A percentile compares a stretch with the other conserved stretches of the same genome.
Evolutionary conservation across 768 basidiomycete genomes (phyloP).

Genomic region (Lactifluus echinatus): DNA sequence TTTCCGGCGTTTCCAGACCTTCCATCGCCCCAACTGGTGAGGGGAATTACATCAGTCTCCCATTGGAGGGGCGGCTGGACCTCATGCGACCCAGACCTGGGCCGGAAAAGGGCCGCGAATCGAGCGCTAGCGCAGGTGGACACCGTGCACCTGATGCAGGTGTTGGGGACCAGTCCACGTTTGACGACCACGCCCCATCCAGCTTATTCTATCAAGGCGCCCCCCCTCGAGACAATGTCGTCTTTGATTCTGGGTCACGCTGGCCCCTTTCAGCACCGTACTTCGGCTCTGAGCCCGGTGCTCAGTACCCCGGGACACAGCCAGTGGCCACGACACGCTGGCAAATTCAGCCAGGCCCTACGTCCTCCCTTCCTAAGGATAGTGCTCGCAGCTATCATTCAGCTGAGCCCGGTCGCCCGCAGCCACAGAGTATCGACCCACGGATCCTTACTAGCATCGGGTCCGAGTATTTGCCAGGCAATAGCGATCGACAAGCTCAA

Average conservation of each 20-base stretch:
- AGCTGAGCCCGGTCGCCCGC: not conserved
- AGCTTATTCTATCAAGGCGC: not conserved
- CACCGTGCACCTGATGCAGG: not conserved
- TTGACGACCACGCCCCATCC: constrained; percentile 1
- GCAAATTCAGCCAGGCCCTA: constrained; percentile 10
- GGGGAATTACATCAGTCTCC: constrained; percentile 73
- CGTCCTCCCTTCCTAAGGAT: constrained; percentile 22
- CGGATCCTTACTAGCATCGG: not conserved
- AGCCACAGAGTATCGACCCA: not conserved
- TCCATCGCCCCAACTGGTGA: constrained; percentile 31
- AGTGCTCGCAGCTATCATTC: constrained; percentile 13
- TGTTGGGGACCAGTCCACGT: not conserved
- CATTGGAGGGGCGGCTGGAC: constrained; percentile 82
- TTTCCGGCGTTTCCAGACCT: constrained; percentile 23
- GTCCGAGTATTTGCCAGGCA: constrained; percentile 13
- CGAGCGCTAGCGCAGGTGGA: not conserved
- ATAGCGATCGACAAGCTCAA: not conserved
- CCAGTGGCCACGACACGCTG: not conserved
- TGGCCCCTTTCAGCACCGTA: not conserved
- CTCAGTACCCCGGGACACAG: constrained; percentile 8
- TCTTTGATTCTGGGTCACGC: not conserved
- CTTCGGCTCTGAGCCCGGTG: not conserved
- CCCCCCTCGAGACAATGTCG: not conserved
- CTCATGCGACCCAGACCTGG: constrained; percentile 55
- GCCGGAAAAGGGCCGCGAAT: constrained; percentile 6